These are phyloP conservation scores for Basipetospora chlamydospora DNA, from an alignment of 2,329 filamentous ascomycete species.

Conservation along the genomic window DNA sequence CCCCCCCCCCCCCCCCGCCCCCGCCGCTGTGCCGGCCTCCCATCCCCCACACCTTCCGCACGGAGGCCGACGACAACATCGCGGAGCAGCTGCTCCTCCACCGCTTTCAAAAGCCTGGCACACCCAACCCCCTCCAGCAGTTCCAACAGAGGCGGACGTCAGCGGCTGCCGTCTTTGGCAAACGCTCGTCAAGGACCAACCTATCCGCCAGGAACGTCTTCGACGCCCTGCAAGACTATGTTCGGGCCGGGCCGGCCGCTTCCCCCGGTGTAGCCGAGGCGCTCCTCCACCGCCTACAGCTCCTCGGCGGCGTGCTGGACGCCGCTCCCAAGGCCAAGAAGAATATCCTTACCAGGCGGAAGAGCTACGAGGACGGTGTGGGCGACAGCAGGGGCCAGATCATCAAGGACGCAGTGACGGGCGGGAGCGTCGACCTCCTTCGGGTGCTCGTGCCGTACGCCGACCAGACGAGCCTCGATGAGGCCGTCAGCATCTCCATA, in stretches of 20 bases:
- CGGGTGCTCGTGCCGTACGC: constrained; percentile 38
- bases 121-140: constrained; percentile 15
- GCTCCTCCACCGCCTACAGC: constrained; percentile 33
- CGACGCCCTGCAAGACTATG: constrained; percentile 32
- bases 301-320: constrained; percentile 35
- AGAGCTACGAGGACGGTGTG: constrained; percentile 28
- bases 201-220: constrained; percentile 31
- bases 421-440: constrained; percentile 35
- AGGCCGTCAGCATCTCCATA: constrained; percentile 33
- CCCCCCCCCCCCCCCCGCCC: constrained; percentile 19
- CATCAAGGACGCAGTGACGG: constrained; percentile 34
- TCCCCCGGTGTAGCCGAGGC: constrained; percentile 41
- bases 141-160: constrained; percentile 21
- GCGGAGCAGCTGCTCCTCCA: constrained; percentile 41
- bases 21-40: constrained; percentile 26
- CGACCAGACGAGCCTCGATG: constrained; percentile 34
- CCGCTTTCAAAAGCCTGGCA: constrained; percentile 18
- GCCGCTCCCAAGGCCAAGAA: constrained; percentile 26
- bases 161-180: constrained; percentile 15
- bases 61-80: constrained; percentile 31
- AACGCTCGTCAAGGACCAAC: constrained; percentile 31
- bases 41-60: constrained; percentile 27
- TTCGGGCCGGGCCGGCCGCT: constrained; percentile 28
- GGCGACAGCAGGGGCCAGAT: constrained; percentile 33
- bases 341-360: constrained; percentile 30